phyloP scores from a whole-genome alignment of 371 early-diverging fungal species.

The Mucor piriformis region DNA sequence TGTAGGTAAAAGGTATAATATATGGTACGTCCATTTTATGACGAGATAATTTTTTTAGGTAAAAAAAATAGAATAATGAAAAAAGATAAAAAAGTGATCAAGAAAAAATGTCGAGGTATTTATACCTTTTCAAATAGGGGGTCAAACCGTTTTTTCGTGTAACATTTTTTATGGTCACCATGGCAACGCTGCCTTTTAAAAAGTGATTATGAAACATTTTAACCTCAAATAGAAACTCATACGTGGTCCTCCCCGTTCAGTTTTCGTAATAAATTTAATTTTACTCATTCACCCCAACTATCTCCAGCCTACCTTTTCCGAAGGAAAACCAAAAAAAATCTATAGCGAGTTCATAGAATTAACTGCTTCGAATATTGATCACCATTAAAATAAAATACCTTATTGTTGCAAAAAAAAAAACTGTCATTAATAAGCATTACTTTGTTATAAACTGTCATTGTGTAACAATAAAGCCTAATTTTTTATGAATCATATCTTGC shows the following conservation, averaged over 20 bases:
- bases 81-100: background rate
- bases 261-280: background rate
- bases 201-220: background rate
- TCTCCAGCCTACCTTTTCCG: too few species aligned
- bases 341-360: too few species aligned
- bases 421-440: too few species aligned
- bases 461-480: too few species aligned
- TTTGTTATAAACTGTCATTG: too few species aligned
- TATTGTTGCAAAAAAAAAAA: too few species aligned
- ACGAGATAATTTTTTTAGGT: background rate
- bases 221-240: background rate
- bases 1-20: background rate
- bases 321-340: too few species aligned
- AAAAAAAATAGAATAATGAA: background rate
- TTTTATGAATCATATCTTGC: too few species aligned
- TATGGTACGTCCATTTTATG: background rate
- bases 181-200: slow-evolving; percentile 9
- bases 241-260: slow-evolving; percentile 4
- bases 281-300: too few species aligned
- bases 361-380: too few species aligned
- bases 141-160: background rate
- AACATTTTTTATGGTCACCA: slow-evolving; percentile 7
- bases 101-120: background rate
- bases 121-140: slow-evolving; percentile 6
- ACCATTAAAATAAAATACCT: too few species aligned